A percentile compares a stretch with the other conserved stretches of the same genome.
phyloP scores from a whole-genome alignment of 441 rosid genomes.

The Rhodomyrtus psidioides region DNA sequence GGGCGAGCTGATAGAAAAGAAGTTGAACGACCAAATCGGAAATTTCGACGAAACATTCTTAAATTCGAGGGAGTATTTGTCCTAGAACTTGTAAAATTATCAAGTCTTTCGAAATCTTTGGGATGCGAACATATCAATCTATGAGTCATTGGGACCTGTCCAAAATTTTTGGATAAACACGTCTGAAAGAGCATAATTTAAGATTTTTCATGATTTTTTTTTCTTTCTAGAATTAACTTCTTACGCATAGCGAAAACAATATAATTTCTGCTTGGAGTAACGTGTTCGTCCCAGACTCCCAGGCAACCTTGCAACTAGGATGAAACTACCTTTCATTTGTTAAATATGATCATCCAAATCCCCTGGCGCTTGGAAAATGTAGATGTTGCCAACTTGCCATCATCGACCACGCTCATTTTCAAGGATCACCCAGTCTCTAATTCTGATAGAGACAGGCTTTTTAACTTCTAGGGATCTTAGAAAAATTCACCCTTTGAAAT shows the following conservation, averaged over 20 bases:
- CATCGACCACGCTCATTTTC: background rate
- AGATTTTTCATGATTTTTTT: background rate
- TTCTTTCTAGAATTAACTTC: background rate
- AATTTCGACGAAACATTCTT: background rate
- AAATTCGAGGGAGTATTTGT: too few relatives aligned
- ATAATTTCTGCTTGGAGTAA: background rate
- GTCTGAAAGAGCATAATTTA: background rate
- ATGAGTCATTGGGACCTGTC: too few relatives aligned
- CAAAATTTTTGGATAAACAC: too few relatives aligned
- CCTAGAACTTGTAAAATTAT: too few relatives aligned
- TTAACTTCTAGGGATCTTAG: background rate
- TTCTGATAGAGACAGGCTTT: accelerated
- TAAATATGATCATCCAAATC: background rate
- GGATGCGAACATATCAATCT: too few relatives aligned
- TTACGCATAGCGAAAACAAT: background rate
- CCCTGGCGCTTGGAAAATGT: background rate
- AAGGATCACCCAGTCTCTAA: background rate
- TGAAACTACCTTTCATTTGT: background rate
- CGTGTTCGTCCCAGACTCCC: background rate
- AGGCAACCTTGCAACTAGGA: background rate
- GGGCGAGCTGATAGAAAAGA: too few relatives aligned
- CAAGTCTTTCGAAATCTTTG: too few relatives aligned
- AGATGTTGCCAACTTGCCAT: too few relatives aligned
- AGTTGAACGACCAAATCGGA: too few relatives aligned
- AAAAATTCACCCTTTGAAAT: background rate